Base-by-base conservation (phyloP, 148 eudicot genomes). In the Tetragonia tetragonoides region DNA sequence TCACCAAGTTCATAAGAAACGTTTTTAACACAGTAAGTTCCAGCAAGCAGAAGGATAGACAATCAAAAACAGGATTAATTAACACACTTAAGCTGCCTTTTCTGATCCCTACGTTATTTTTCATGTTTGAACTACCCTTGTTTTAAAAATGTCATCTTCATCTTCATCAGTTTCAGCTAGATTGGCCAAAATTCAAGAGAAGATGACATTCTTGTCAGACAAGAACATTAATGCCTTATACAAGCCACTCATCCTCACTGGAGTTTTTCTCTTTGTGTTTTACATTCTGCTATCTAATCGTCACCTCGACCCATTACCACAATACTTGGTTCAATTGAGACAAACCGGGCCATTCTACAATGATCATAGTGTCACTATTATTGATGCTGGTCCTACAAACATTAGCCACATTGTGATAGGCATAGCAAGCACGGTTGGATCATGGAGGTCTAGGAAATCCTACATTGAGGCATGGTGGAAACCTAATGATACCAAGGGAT, bases 381-480 rank as follows among this genome's bases (percentile, higher is more conserved):
- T 3, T 21, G 68, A 61, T 12, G 20, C 40, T 37, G n/a, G 79
- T 38, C 78, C 84, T 10, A 90, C 92, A 3, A 82, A 90, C 39
- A 77, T 84, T 15, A 82, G 72, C 75, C 91, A 89, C 83, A 57
- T 92, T 24, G 86, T 85, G 38, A 86, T 92, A 53, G 92, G 88
- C 15, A 86, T 88, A 34, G 83, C 89, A 57, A 81, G 90, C 28
- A 77, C 88, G 12, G 41, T 86, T 20, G 79, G 76, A 12, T 47
- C 77, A 78, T 90, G 89, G 90, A 70, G 38, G 42, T 56, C 12
- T 38, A 82, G 80, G 63, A 87, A 69, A 75, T 24, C 79, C 1
- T 88, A 86, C 77, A 66, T 87, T 5, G 87, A 92, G 75, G 75
- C 92, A 42, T 92, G 97, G 97, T 92, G 97, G 93, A 68, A 66